Conservation (phyloP, 345 rosid species). For the Melaleuca quinquenervia region DNA sequence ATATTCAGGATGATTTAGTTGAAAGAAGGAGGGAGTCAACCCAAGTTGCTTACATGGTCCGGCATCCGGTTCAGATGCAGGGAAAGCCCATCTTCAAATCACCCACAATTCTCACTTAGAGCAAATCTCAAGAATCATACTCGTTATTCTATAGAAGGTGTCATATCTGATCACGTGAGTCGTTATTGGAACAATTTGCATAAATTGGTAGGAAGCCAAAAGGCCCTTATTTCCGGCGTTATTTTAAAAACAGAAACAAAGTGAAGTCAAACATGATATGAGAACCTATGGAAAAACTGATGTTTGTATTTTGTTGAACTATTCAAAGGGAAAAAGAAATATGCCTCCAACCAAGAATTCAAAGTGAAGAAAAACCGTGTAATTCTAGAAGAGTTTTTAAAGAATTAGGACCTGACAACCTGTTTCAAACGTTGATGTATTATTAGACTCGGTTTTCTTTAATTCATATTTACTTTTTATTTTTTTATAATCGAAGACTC, state of each 20-base stretch:
- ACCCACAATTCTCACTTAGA: not conserved
- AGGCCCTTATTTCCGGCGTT: not conserved
- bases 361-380: not conserved
- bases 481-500: too few species aligned
- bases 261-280: not conserved
- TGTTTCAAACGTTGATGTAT: not conserved
- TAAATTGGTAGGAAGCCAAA: not conserved
- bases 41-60: not conserved
- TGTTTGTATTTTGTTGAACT: not conserved
- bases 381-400: not conserved
- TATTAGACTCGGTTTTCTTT: too few species aligned
- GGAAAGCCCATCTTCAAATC: not conserved
- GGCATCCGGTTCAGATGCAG: accelerated
- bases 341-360: not conserved
- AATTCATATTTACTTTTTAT: too few species aligned
- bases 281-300: not conserved
- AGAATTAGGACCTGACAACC: not conserved
- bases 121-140: too few species aligned
- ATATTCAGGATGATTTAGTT: not conserved
- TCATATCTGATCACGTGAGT: not conserved
- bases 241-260: not conserved
- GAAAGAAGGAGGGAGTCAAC: not conserved
- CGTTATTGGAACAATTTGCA: not conserved
- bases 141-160: not conserved
- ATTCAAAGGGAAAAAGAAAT: not conserved